Evolutionary conservation across 495 filamentous ascomycete species (phyloP), one percentile per base, ranked within the genome.

Genomic region (Aspergillus mulundensis): DNA sequence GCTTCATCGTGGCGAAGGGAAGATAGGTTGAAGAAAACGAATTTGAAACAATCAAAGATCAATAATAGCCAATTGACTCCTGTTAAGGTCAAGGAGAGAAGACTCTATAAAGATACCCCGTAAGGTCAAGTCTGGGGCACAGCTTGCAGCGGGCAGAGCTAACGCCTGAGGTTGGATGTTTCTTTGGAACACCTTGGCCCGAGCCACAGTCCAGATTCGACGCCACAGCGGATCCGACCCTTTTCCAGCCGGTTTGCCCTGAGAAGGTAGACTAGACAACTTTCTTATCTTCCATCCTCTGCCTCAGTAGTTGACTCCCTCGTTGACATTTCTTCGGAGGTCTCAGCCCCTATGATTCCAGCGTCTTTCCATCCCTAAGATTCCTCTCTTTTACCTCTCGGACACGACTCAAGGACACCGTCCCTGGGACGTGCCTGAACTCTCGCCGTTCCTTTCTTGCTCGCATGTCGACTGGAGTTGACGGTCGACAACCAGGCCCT

Each of bases 391-490:
- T 25, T 14, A 39, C 53, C 30, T 18, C 24, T 58, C 55, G 47
- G 47, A 52, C 18, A 42, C 45, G 42, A 52, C 21, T 21, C 7
- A 54, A 44, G 19, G 48, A 38, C 46, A 44, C 28, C 43, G 60
- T 53, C 50, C 43, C 36, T 51, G 57, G 47, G 43, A 62, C 58
- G 61, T 49, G 34, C 20, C 53, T 50, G 56, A 42, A 39, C 25
- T 20, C 18, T 43, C 43, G 30, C 34, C 57, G 16, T 39, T 53
- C 49, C 18, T 46, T 54, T 53, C 48, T 70, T 71, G 72, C 69
- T 76, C 73, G 75, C 61, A 78, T 78, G 75, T 78, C 75, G 72
- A 76, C 75, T 67, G 70, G 72, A 63, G 65, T 75, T 61, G 70
- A 72, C 66, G 60, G 59, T 55, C 67, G 65, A 65, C 60, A 63